Percentiles rank a stretch among this genome's conserved stretches.
These are phyloP conservation scores for Cytospora chrysosperma DNA, from an alignment of 2,329 filamentous ascomycete genomes.

Conservation along the genomic window DNA sequence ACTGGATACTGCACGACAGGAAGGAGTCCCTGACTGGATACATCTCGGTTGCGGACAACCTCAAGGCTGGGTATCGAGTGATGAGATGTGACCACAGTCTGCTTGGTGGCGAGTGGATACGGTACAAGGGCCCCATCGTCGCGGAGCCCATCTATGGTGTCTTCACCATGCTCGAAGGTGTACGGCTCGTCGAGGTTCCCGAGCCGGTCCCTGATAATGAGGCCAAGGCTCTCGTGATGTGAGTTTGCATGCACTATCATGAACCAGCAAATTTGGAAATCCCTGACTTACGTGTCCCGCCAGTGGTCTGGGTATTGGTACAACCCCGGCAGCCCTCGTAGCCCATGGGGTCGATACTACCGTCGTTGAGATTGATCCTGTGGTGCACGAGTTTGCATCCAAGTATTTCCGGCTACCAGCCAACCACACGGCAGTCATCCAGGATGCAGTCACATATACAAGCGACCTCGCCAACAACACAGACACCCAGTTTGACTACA, in stretches of 20 bases:
- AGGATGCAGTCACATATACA: conserved; percentile 76
- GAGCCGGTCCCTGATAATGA: conserved; percentile 57
- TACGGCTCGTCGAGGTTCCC: conserved; percentile 70
- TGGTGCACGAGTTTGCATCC: conserved; percentile 78
- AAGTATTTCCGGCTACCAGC: conserved; percentile 78
- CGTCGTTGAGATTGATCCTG: conserved; percentile 90
- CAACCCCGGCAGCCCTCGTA: conserved; percentile 82
- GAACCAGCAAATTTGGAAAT: conserved; percentile 16
- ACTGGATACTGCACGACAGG: conserved; percentile 76
- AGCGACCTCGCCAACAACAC: conserved; percentile 42
- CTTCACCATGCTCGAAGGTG: conserved; percentile 93
- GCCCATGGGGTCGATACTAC: conserved; percentile 89
- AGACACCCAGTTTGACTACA: conserved; percentile 72
- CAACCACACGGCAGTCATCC: conserved; percentile 77
- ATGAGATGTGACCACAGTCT: conserved; percentile 94
- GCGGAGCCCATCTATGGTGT: conserved; percentile 91
- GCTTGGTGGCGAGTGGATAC: conserved; percentile 86
- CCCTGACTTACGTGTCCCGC: conserved; percentile 10
- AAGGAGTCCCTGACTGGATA: conserved; percentile 89
- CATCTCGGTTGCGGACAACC: conserved; percentile 81
- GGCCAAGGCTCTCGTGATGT: conserved; percentile 83
- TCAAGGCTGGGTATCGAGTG: conserved; percentile 68
- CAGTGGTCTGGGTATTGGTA: conserved; percentile 88
- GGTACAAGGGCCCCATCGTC: conserved; percentile 52
- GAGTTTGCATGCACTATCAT: conserved; percentile 30